Percentiles rank a stretch among this genome's conserved stretches.
Evolutionary conservation across 2,329 filamentous ascomycete species (phyloP).

Genomic region (Parasarocladium wereldwijsianum): DNA sequence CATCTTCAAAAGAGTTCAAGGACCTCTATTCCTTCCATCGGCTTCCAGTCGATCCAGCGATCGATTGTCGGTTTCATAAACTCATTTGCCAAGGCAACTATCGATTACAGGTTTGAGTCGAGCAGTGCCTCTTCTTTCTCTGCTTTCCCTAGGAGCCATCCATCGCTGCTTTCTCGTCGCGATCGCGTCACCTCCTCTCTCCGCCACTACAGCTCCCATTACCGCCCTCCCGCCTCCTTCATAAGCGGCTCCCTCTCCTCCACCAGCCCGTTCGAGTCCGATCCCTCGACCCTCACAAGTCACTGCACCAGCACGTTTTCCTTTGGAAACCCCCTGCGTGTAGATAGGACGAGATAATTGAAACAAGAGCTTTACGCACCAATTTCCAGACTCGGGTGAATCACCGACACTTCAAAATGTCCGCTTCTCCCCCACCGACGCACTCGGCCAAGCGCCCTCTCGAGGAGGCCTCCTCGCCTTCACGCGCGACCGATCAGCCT

Average conservation of each 20-base stretch:
- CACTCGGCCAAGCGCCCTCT: slow-evolving; percentile 80
- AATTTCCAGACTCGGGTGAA: slow-evolving; percentile 1
- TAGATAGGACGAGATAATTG: slow-evolving; percentile 46
- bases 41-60: no score
- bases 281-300: slow-evolving; percentile 26
- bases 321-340: slow-evolving; percentile 73
- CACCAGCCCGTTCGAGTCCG: slow-evolving; percentile 18
- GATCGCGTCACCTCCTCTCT: slow-evolving; percentile 21
- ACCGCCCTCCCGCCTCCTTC: slow-evolving; percentile 4
- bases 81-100: background rate
- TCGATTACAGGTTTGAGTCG: slow-evolving; percentile 20
- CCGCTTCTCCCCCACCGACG: slow-evolving; percentile 53
- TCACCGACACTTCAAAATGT: slow-evolving; percentile 41
- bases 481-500: slow-evolving; percentile 78
- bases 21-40: no score
- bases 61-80: background rate
- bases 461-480: slow-evolving; percentile 92
- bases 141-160: slow-evolving; percentile 17
- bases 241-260: slow-evolving; percentile 8
- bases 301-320: slow-evolving; percentile 86
- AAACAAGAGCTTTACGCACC: slow-evolving; percentile 2
- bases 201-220: slow-evolving; percentile 4
- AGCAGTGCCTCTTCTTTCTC: slow-evolving; percentile 22
- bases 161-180: slow-evolving; percentile 14
- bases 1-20: no score